Conservation (phyloP, 1,284 basidiomycete genomes). For the Tilletia caries region DNA sequence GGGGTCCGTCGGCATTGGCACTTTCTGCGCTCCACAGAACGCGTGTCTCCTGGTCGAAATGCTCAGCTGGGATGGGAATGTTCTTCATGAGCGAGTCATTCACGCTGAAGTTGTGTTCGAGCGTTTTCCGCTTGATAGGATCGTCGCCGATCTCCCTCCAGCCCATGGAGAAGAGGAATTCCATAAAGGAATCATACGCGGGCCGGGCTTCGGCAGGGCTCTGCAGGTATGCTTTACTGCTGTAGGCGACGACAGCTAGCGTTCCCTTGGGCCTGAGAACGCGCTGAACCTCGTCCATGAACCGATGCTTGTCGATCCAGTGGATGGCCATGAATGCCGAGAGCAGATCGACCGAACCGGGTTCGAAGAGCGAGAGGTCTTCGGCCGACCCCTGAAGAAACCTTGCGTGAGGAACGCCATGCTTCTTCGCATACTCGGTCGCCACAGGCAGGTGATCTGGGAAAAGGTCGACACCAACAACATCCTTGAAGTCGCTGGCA, state of each 20-base stretch:
- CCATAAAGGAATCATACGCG: background rate
- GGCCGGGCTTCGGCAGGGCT: background rate
- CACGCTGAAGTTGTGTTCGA: background rate
- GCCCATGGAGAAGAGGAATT: background rate
- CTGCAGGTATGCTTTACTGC: conserved; percentile 4
- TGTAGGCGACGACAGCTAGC: background rate
- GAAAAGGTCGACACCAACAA: conserved; percentile 1
- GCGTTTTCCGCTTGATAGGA: background rate
- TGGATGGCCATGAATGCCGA: conserved; percentile 1
- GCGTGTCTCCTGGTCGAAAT: background rate
- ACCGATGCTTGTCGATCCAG: background rate
- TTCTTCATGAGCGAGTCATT: conserved; percentile 6
- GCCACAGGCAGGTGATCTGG: conserved; percentile 3
- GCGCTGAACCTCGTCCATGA: background rate
- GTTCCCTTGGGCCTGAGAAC: background rate
- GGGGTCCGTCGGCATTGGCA: background rate
- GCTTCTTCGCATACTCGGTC: background rate
- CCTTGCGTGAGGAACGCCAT: background rate
- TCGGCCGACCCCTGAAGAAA: background rate
- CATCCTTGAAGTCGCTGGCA: background rate
- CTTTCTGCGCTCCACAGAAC: conserved; percentile 1
- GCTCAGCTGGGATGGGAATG: background rate
- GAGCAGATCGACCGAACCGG: background rate
- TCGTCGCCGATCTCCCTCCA: background rate
- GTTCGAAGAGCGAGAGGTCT: conserved; percentile 3